Evolutionary conservation across 345 rosid genomes (phyloP), one percentile per base, ranked within the genome.

Genomic region (Litchi chinensis): DNA sequence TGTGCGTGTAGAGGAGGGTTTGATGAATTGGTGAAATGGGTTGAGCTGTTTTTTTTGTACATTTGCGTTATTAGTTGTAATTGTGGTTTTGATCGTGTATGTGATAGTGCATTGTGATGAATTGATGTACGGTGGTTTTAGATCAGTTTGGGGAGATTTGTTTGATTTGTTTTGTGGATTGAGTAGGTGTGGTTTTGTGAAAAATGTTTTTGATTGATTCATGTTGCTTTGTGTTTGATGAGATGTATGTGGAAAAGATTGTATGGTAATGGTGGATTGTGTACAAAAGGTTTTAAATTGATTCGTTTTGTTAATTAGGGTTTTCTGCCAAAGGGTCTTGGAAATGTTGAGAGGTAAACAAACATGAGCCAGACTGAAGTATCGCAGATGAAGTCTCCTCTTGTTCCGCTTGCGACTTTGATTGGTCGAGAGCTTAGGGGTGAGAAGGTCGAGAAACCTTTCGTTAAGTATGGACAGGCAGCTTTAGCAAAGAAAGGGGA

Each of bases 401-500:
- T 86, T 65, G 90, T 97, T 83, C 98, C 99, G 10, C 97, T 97
- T 65, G 98, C 90, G 26, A 92, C 98, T 64, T 86, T 97, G 80
- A 90, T 97, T 72, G 98, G 99, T 81, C 93, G 92, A 76, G 97
- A 97, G 88, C 88, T 97, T 54, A 91, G 98, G 89, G 86, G 87
- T 41, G 93, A 86, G 86, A 97, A 94, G 82, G 90, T 90, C 12
- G 98, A 93, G 90, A 91, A 87, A 68, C 98, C 98, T 81, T 87
- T 87, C 41, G 78, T 97, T 80, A 97, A 91, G 88, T 93, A 88
- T 85, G 99, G 99, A 70, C 98, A 94, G 84, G 98, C 99, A 79
- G 96, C 93, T 73, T 86, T 97, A 74, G 98, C 99, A 13, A 97
- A 92, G 89, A 97, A 97, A 83, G 99, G 98, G 76, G 99, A 97